Conservation (phyloP, 805 yeast genomes). For the Wickerhamiella parazyma region DNA sequence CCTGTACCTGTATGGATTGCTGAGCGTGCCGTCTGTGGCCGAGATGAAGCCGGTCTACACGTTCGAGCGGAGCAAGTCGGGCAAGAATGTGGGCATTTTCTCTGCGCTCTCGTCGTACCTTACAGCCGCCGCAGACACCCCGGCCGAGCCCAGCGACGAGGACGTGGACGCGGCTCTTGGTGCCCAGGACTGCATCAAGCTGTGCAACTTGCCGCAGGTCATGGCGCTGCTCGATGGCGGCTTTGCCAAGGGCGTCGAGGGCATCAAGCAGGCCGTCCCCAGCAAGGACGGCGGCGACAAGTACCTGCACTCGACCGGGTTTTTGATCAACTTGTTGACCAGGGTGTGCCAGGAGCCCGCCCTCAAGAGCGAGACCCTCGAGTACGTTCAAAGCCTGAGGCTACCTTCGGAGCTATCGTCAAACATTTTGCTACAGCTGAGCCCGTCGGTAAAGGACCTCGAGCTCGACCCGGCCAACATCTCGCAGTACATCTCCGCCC, state of each 20-base stretch:
- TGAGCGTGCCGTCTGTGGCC: constrained; percentile 46
- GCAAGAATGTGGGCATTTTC: constrained; percentile 64
- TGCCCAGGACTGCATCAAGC: constrained; percentile 68
- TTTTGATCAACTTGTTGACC: constrained; percentile 20
- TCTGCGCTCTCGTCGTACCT: constrained; percentile 86
- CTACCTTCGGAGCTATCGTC: neutral
- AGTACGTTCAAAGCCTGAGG: neutral
- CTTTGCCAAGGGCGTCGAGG: constrained; percentile 23
- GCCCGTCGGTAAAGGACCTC: neutral
- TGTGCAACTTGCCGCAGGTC: constrained; percentile 47
- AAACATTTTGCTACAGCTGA: neutral
- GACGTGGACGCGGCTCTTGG: constrained; percentile 78
- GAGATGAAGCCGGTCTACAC: constrained; percentile 48
- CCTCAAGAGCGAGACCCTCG: neutral
- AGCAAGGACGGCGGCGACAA: constrained; percentile 19
- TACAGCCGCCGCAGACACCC: constrained; percentile 74
- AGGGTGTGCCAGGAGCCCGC: neutral
- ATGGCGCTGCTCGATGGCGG: constrained; percentile 33
- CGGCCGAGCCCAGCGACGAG: constrained; percentile 84
- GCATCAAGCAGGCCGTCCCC: constrained; percentile 24
- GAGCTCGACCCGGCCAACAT: neutral
- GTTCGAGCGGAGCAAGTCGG: constrained; percentile 44
- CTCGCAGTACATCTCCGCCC: neutral
- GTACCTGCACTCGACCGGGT: constrained; percentile 22
- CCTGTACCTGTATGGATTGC: constrained; percentile 58